These are phyloP conservation scores for Bipolaris sorokiniana DNA, from an alignment of 2,329 filamentous ascomycete genomes.

Conservation along the genomic window DNA sequence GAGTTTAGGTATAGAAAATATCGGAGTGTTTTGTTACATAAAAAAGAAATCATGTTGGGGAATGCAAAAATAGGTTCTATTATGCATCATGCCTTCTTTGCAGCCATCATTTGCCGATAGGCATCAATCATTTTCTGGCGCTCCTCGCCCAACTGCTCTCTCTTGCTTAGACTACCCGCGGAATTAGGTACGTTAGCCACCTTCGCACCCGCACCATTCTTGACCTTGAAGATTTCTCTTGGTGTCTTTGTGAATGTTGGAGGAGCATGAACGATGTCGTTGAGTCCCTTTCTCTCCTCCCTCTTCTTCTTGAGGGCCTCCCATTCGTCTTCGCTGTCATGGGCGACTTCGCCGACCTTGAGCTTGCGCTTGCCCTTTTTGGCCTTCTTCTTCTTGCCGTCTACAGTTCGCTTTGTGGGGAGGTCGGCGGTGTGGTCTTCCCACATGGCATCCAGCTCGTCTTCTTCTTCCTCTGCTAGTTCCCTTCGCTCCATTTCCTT, in stretches of 20 bases:
- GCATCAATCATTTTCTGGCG: slow-evolving; percentile 73
- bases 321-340: slow-evolving; percentile 78
- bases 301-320: slow-evolving; percentile 66
- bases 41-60: too few relatives aligned
- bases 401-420: slow-evolving; percentile 54
- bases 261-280: slow-evolving; percentile 74
- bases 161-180: slow-evolving; percentile 72
- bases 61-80: too few relatives aligned
- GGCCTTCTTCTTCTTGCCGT: slow-evolving; percentile 57
- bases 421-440: slow-evolving; percentile 68
- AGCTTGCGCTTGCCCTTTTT: slow-evolving; percentile 60
- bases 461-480: slow-evolving; percentile 67
- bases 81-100: slow-evolving; percentile 25
- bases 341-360: slow-evolving; percentile 56
- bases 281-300: slow-evolving; percentile 61
- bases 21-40: too few relatives aligned
- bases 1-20: too few relatives aligned
- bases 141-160: slow-evolving; percentile 74
- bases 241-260: slow-evolving; percentile 71
- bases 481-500: slow-evolving; percentile 79
- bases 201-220: slow-evolving; percentile 68
- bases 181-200: slow-evolving; percentile 72
- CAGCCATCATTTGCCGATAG: slow-evolving; percentile 72
- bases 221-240: slow-evolving; percentile 69
- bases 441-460: slow-evolving; percentile 67